A percentile compares a stretch with the other conserved stretches of the same genome.
These are phyloP conservation scores for Colletotrichum spaethianum DNA, from an alignment of 2,329 filamentous ascomycete genomes.

Conservation along the genomic window DNA sequence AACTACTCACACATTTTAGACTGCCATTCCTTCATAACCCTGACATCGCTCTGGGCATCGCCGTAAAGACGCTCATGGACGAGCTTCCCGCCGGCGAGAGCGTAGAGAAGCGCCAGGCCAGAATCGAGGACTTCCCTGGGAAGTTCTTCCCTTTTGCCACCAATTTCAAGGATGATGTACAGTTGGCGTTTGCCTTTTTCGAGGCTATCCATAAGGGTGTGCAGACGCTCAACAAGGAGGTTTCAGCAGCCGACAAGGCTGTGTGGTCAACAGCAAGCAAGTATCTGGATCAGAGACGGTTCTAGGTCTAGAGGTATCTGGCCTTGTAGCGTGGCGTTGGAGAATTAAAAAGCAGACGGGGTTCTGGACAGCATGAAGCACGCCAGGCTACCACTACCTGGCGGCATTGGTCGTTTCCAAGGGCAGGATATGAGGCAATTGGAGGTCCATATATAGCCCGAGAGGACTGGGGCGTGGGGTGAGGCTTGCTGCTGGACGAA, in stretches of 20 bases:
- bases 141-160: constrained; percentile 72
- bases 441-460: constrained; percentile 31
- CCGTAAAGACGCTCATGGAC: constrained; percentile 84
- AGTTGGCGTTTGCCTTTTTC: constrained; percentile 71
- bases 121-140: constrained; percentile 65
- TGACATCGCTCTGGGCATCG: constrained; percentile 83
- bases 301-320: constrained; percentile 47
- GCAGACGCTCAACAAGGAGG: constrained; percentile 65
- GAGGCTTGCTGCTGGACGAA: constrained; percentile 8
- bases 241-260: constrained; percentile 62
- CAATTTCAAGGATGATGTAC: constrained; percentile 72
- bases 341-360: constrained; percentile 39
- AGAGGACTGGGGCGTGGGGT: constrained; percentile 1
- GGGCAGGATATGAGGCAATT: constrained; percentile 35
- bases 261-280: constrained; percentile 69
- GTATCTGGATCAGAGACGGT: constrained; percentile 64
- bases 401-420: constrained; percentile 9
- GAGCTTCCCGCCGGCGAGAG: constrained; percentile 75
- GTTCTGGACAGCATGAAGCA: constrained; percentile 31
- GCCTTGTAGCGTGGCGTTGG: constrained; percentile 40
- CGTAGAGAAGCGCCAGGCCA: constrained; percentile 59
- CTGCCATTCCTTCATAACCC: constrained; percentile 79
- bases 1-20: constrained; percentile 50
- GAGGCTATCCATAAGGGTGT: constrained; percentile 70
- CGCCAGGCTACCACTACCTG: neutral